phyloP scores from a whole-genome alignment of 495 filamentous ascomycete species.

The Neurospora sp. region DNA sequence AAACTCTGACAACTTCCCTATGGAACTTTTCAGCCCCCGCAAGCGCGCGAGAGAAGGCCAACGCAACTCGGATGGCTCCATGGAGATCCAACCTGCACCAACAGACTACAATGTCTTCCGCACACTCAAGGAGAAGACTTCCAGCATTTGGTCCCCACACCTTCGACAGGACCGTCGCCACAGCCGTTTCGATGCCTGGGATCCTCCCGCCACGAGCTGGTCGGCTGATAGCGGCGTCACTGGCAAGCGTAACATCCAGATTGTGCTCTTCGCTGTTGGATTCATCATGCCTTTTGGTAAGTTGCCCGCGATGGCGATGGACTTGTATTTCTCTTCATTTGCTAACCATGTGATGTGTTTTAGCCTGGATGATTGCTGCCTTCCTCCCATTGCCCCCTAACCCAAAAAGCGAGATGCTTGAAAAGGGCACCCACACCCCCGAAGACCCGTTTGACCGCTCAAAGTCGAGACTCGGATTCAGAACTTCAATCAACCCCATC shows the following conservation, averaged over 20 bases:
- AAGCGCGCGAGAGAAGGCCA: constrained; percentile 32
- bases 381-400: constrained; percentile 66
- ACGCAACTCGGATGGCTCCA: constrained; percentile 15
- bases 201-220: constrained; percentile 61
- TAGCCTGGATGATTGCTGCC: constrained; percentile 79
- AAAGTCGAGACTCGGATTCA: constrained; percentile 32
- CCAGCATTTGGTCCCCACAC: constrained; percentile 66
- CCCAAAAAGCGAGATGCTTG: constrained; percentile 35
- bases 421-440: constrained; percentile 17
- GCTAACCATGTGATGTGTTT: constrained; percentile 3
- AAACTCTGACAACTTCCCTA: constrained; percentile 36
- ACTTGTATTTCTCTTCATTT: neutral
- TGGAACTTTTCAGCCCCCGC: constrained; percentile 42
- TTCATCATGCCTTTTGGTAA: constrained; percentile 77
- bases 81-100: constrained; percentile 23
- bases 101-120: constrained; percentile 19
- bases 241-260: constrained; percentile 67
- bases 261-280: constrained; percentile 78
- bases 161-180: constrained; percentile 53
- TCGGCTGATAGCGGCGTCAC: constrained; percentile 46
- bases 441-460: constrained; percentile 19
- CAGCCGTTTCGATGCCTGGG: constrained; percentile 50
- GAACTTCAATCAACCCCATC: constrained; percentile 14
- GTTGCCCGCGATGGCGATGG: constrained; percentile 11
- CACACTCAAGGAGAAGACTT: constrained; percentile 35